Percentiles rank a stretch among this genome's conserved stretches.
phyloP scores from a whole-genome alignment of 257 asterid genomes.

The Handroanthus guayacan region DNA sequence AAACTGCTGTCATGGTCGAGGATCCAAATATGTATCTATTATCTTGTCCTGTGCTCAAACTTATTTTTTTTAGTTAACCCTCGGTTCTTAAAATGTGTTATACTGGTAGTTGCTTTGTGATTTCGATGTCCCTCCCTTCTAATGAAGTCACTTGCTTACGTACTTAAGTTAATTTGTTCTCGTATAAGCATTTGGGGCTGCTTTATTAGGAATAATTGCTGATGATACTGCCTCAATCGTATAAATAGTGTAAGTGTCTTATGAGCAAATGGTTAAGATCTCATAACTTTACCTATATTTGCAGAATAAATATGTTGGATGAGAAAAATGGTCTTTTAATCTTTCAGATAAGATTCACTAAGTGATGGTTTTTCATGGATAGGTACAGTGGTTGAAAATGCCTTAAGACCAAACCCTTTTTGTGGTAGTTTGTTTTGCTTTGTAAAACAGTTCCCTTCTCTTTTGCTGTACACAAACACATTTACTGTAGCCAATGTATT shows the following conservation, averaged over 20 bases:
- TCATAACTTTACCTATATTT: background rate
- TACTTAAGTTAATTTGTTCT: background rate
- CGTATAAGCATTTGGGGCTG: constrained; percentile 3
- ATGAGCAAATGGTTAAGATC: background rate
- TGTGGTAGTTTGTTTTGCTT: no score
- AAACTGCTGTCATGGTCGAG: constrained; percentile 97
- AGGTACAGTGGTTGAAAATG: no score
- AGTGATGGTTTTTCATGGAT: no score
- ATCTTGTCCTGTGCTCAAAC: background rate
- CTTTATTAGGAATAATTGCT: background rate
- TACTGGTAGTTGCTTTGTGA: background rate
- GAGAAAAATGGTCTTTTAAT: no score
- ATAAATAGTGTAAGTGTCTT: background rate
- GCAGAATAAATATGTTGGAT: background rate
- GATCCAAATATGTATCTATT: constrained; percentile 86
- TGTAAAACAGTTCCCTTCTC: no score
- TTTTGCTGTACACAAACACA: no score
- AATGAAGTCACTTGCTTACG: background rate
- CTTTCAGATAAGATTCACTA: no score
- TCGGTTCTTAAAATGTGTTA: constrained; percentile 3
- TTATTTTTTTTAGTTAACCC: background rate
- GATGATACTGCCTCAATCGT: background rate
- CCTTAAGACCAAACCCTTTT: no score
- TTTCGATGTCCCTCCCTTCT: constrained; percentile 10
- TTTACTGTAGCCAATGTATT: no score